Base-by-base conservation (phyloP, 441 rosid species). In the California macrophylla region DNA sequence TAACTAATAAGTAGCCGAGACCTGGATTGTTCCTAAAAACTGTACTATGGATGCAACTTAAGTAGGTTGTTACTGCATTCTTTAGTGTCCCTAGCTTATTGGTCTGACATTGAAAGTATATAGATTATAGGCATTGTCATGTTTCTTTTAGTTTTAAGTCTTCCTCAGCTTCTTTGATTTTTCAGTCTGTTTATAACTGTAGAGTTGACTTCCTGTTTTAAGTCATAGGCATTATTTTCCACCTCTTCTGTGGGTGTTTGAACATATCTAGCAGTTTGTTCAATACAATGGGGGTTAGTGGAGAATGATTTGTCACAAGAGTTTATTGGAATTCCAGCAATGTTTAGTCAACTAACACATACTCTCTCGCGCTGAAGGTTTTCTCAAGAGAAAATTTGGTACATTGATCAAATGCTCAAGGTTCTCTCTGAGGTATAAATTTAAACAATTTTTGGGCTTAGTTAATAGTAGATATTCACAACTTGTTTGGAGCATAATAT, bases 361-460 rank as follows among this genome's bases (percentile, higher is more conserved):
- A 69, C 71, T 47, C 50, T 85, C 75, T 77, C 69, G 65, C 74
- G 40, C 62, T 78, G 74, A 71, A 95, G 99, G 95, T 95, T 89
- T 86, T 88, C 99, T 70, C 91, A 93, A 0, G 96, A 95, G 75
- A 95, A 95, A 80, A 83, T 83, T 30, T 95, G 99, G 99, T 90
- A 95, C 83, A 87, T 92, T 74, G 96, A 92, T 85, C 98, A 92
- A 87, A 95, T 95, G 98, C 91, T 95, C 82, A 95, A 88, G 91
- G 97, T 92, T 86, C 91, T 95, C 63, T 84, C 93, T 6, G 92
- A 95, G 99, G 99, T 92, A 91, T 72, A 74, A 74, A 38, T 75
- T 67, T 61, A 76, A 40, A 64, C 54, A 74, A 36, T 21, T 68
- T 64, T n/a, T 6, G 24, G 16, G 24, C 45, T n/a, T 30, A 8